phyloP scores from a whole-genome alignment of 164 flowering plant genomes.

The Saururus chinensis region DNA sequence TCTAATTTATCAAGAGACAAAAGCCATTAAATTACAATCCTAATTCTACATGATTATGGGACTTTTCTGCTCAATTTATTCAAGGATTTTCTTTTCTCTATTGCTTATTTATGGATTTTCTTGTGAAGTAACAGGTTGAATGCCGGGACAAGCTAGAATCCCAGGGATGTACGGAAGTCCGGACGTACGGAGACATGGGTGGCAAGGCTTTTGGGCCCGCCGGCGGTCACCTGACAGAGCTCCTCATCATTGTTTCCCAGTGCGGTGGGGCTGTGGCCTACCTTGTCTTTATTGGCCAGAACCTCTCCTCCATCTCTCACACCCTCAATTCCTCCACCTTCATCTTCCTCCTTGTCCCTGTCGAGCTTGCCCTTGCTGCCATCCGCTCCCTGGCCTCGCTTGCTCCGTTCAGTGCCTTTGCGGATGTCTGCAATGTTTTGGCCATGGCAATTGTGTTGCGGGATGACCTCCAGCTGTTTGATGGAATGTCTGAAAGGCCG shows the following conservation, averaged over 20 bases:
- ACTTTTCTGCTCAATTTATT: too few species aligned
- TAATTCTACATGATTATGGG: too few species aligned
- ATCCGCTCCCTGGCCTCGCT: constrained; percentile 20
- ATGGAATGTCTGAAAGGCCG: constrained; percentile 5
- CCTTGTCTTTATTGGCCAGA: constrained; percentile 19
- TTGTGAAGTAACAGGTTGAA: too few species aligned
- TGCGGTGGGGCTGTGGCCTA: constrained; percentile 22
- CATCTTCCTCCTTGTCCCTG: constrained; percentile 14
- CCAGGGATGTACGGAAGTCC: too few species aligned
- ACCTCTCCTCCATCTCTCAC: constrained; percentile 15
- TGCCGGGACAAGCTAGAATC: too few species aligned
- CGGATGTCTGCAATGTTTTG: constrained; percentile 18
- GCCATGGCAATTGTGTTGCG: constrained; percentile 20
- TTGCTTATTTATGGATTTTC: too few species aligned
- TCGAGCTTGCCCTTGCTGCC: constrained; percentile 16
- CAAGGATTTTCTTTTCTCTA: too few species aligned
- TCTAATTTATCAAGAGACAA: too few species aligned
- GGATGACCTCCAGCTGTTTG: constrained; percentile 13
- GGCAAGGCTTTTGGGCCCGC: too few species aligned
- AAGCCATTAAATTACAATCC: too few species aligned
- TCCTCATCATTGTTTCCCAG: constrained; percentile 14
- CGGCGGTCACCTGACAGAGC: constrained; percentile 3
- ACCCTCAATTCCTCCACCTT: constrained; percentile 7
- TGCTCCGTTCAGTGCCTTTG: constrained; percentile 20
- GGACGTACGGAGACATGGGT: too few species aligned